Base-by-base conservation (phyloP, 768 basidiomycete species). In the Hysterangium stoloniferum region DNA sequence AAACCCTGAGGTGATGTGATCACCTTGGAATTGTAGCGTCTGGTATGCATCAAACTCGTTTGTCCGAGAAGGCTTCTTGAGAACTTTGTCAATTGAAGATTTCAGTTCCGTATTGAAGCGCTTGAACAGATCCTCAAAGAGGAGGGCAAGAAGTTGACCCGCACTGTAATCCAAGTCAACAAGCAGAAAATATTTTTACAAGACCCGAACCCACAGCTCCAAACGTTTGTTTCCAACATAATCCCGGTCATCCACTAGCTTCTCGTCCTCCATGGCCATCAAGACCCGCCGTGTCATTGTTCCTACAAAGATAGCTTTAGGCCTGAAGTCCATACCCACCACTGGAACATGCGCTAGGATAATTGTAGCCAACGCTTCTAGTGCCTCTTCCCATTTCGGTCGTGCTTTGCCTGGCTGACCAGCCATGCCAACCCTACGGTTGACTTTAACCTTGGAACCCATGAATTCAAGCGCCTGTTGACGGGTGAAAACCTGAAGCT, bases 221-320 rank as follows among this genome's bases (percentile, higher is more conserved):
- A 99, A 70, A 42, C 96, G 88, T 67, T 99, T 99, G 68, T 99
- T 99, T 42, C 96, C 96, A 52, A 99, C 96, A 64, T 99, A 99
- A 67, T 99, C 96, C 41, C 96, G 78, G 67, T 99, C 96, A 59
- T 99, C 96, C 8, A 96, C 93, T 80, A 93, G 92, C 60, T 84
- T 93, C 65, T 91, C 89, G 64, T 98, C 92, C 52, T 92, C 80
- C 80, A 97, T 86, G 15, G 93, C 93, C 86, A 94, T 91, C 45
- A 99, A 72, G 11, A 99, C 96, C 40, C 96, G 75, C 15, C 95
- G 76, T 1, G 91, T 93, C 96, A 99, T 99, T 1, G 91, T 95
- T 1, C 91, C 95, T 28, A 97, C 87, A 62, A 97, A 98, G 57
- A 98, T 87, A 17, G 92, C 93, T 65, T 99, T 99, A 8, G 91